Evolutionary conservation across 2,329 filamentous ascomycete genomes (phyloP).

Genomic region (Pseudogymnoascus sp.): DNA sequence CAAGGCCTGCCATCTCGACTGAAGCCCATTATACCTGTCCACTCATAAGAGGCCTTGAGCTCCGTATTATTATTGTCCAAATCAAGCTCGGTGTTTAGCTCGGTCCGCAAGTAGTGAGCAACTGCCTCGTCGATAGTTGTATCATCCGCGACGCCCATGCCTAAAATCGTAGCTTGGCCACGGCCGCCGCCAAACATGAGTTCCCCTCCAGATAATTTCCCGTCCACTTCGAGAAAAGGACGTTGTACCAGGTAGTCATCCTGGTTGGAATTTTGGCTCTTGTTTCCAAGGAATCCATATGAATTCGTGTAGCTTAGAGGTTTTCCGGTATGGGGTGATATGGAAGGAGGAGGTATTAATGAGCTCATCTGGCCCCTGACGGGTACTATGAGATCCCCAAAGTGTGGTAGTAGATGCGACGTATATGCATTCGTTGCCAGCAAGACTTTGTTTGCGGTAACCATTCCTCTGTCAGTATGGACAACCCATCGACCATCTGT

Average conservation of each 20-base stretch:
- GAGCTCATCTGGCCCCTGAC: slow-evolving; percentile 66
- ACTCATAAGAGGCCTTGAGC: slow-evolving; percentile 42
- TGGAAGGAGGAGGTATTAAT: slow-evolving; percentile 45
- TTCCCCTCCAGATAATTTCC: slow-evolving; percentile 36
- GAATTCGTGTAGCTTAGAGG: slow-evolving; percentile 20
- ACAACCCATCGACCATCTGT: slow-evolving; percentile 44
- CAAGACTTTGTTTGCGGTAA: slow-evolving; percentile 56
- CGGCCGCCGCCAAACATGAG: slow-evolving; percentile 67
- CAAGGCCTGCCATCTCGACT: slow-evolving; percentile 59
- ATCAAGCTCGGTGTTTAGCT: slow-evolving; percentile 21
- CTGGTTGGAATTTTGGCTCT: slow-evolving; percentile 35
- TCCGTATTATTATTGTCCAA: slow-evolving; percentile 32
- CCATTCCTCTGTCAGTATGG: slow-evolving; percentile 59
- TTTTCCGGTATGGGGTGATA: slow-evolving; percentile 21
- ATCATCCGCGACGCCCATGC: slow-evolving; percentile 52
- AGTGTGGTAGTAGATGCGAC: slow-evolving; percentile 60
- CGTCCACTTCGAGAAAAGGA: slow-evolving; percentile 32
- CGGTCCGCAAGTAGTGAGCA: slow-evolving; percentile 22
- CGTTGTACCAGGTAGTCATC: slow-evolving; percentile 70
- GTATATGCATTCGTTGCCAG: slow-evolving; percentile 82
- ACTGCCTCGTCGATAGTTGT: slow-evolving; percentile 43
- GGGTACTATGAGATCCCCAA: slow-evolving; percentile 66
- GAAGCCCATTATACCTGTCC: slow-evolving; percentile 77
- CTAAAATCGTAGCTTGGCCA: slow-evolving; percentile 42
- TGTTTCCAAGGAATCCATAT: slow-evolving; percentile 52